Evolutionary conservation across 805 yeast species (phyloP), one percentile per base, ranked within the genome.

Genomic region (Metschnikowia colocasiae): DNA sequence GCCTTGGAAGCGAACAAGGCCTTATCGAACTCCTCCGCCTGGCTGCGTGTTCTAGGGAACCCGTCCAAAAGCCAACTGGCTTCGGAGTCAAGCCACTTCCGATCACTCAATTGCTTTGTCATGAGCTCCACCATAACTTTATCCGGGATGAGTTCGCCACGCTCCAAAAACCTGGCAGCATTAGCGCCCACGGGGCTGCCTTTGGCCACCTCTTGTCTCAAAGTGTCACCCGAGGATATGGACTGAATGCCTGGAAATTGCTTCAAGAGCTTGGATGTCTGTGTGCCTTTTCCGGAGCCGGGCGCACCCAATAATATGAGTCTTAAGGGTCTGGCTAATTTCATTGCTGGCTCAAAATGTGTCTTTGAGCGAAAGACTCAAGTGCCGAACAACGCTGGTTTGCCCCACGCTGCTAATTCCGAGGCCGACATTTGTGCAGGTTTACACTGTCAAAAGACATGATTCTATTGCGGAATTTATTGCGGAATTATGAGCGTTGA

Each of bases 261-360:
- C 43, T 78, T 75, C 49, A 84, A 62, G 4, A 91, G 69, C 49
- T 82, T 74, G 2, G 85, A 67, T 0, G 96, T 85, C 55, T 85
- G 87, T 0, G 98, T 91, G 1, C 97, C 97, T 62, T 91, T 91
- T 1, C 98, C 98, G 1, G 96, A 78, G 0, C 98, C 98, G 0
- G 98, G 98, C 0, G 97, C 96, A 3, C 97, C 97, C 22, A 92
- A 68, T 7, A 91, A 71, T 23, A 91, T 73, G 32, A 89, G 65
- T 57, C 97, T 36, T 6, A 51, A 26, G 4, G 54, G 44, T 15
- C 32, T 38, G n/a, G 43, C 26, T n/a, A 51, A 40, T 12, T 40
- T 27, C 54, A 51, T 51, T 18, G 20, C 6, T 7, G 29, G 2
- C n/a, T 5, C 15, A 15, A 6, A 15, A 29, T 10, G 20, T 2